A percentile compares a stretch with the other conserved stretches of the same genome.
phyloP scores from a whole-genome alignment of 2,329 filamentous ascomycete genomes.

The Fusarium torulosum region DNA sequence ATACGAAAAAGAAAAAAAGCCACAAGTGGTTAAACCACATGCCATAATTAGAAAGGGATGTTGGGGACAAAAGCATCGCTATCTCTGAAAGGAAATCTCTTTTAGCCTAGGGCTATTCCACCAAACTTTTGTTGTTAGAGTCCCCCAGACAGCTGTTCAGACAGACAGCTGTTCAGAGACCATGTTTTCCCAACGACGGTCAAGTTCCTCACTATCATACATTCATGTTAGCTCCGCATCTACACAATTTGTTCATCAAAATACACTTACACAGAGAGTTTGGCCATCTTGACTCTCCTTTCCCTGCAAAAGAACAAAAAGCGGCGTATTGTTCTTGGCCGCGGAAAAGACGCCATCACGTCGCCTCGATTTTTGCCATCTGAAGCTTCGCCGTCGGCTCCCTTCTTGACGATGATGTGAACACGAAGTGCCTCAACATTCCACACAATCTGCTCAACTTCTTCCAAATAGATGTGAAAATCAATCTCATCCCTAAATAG shows the following conservation, averaged over 20 bases:
- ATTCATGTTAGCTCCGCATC: conserved; percentile 33
- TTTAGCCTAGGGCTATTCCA: conserved; percentile 40
- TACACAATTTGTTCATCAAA: neutral
- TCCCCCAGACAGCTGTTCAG: conserved; percentile 40
- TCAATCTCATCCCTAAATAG: conserved; percentile 64
- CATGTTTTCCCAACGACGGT: conserved; percentile 53
- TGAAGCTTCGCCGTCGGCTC: conserved; percentile 43
- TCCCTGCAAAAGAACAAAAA: conserved; percentile 63
- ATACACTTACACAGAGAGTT: conserved; percentile 57
- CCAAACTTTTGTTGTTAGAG: conserved; percentile 38
- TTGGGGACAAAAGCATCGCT: neutral
- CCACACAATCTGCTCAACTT: conserved; percentile 62
- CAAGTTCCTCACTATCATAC: conserved; percentile 52
- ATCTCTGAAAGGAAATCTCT: neutral
- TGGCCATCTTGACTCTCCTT: conserved; percentile 58
- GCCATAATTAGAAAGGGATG: conserved; percentile 3
- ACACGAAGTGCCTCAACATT: conserved; percentile 59
- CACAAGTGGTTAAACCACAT: neutral
- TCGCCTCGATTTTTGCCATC: conserved; percentile 58
- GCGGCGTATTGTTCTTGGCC: conserved; percentile 64
- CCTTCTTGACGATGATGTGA: conserved; percentile 55
- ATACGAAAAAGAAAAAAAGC: conserved; percentile 16
- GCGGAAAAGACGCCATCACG: conserved; percentile 65
- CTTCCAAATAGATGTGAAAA: conserved; percentile 62
- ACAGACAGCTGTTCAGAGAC: conserved; percentile 51